phyloP scores from a whole-genome alignment of 2,329 filamentous ascomycete species.

The Endoconidiophora polonica region DNA sequence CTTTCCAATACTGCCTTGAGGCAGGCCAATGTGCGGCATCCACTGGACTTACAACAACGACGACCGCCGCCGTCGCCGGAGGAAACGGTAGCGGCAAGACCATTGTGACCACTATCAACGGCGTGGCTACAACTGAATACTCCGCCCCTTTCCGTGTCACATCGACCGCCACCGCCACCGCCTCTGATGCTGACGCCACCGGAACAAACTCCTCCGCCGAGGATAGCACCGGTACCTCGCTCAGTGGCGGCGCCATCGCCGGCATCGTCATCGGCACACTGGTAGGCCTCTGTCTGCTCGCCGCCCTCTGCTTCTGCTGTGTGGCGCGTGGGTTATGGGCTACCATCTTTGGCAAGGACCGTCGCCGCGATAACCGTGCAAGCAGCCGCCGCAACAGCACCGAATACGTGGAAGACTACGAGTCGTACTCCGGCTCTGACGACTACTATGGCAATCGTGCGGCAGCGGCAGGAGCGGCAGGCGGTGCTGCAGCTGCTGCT shows the following conservation, averaged over 20 bases:
- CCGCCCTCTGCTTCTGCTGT: constrained; percentile 61
- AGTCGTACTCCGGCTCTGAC: constrained; percentile 34
- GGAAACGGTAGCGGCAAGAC: constrained; percentile 20
- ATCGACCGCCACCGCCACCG: constrained; percentile 32
- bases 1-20: constrained; percentile 48
- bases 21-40: constrained; percentile 40
- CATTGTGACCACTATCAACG: constrained; percentile 28
- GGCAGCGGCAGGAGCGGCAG: constrained; percentile 8
- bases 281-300: constrained; percentile 47
- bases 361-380: neutral
- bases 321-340: constrained; percentile 46
- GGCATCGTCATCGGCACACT: constrained; percentile 65
- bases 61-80: constrained; percentile 10
- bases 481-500: constrained; percentile 1
- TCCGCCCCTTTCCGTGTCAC: constrained; percentile 35
- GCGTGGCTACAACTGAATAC: constrained; percentile 37
- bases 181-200: constrained; percentile 29
- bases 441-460: constrained; percentile 16
- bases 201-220: constrained; percentile 25
- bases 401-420: constrained; percentile 22
- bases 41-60: constrained; percentile 21
- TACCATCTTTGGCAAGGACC: constrained; percentile 40
- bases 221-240: constrained; percentile 21
- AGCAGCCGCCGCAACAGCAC: constrained; percentile 26
- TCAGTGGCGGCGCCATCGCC: constrained; percentile 60